Conservation (phyloP, 176 grass and related monocot genomes). For the Oryza rufipogon region DNA sequence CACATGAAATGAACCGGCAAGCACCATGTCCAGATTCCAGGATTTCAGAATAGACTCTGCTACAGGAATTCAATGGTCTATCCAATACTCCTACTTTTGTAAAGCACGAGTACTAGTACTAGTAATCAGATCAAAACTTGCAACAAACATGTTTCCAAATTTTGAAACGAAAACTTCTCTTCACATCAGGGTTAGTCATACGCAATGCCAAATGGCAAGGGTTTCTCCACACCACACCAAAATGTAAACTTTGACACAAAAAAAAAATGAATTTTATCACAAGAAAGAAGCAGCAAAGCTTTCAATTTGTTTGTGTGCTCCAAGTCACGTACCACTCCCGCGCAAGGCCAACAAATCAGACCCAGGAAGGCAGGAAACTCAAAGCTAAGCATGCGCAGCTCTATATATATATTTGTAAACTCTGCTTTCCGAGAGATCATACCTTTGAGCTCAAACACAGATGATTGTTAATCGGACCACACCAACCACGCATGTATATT, state of each 20-base stretch:
- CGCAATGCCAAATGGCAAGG: not conserved
- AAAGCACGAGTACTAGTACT: not conserved
- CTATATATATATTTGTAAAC: not conserved
- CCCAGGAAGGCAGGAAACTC: not conserved
- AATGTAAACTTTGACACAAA: not conserved
- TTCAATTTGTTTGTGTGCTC: slow-evolving; percentile 9
- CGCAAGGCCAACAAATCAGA: not conserved
- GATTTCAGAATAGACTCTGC: not conserved
- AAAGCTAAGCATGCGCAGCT: not conserved
- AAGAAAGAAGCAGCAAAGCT: slow-evolving; percentile 14
- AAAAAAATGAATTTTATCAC: not conserved
- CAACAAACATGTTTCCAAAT: not conserved
- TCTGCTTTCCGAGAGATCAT: not conserved
- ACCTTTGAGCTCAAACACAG: not conserved
- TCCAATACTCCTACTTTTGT: not conserved
- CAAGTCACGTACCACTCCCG: slow-evolving; percentile 16
- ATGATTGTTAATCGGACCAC: not conserved
- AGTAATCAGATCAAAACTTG: not conserved
- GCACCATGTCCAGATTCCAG: not conserved
- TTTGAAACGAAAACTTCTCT: not conserved
- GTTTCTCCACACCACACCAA: not conserved
- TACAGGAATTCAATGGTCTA: not conserved
- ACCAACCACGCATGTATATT: not conserved
- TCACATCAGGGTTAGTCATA: not conserved
- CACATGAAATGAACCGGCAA: not conserved